Percentiles rank a stretch among this genome's conserved stretches.
Conservation (phyloP, 2,329 filamentous ascomycete species). For the Sarocladium brachiariae region DNA sequence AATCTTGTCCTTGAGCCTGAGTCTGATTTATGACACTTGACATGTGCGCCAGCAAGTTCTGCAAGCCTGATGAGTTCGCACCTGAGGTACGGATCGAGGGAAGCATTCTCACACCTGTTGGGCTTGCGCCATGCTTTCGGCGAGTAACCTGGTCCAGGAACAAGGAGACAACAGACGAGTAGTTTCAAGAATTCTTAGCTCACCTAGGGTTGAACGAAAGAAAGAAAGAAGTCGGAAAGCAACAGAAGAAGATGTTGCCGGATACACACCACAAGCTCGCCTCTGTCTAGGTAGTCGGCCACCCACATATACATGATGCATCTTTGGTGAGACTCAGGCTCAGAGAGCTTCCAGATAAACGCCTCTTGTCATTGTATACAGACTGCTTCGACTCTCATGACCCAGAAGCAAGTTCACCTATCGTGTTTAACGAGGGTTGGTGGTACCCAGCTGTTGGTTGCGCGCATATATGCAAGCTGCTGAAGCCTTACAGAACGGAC, state of each 20-base stretch:
- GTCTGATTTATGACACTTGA: neutral
- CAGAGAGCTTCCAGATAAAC: too few relatives aligned
- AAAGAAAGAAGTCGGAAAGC: neutral
- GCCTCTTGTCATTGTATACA: too few relatives aligned
- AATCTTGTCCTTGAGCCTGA: neutral
- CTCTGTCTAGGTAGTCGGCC: neutral
- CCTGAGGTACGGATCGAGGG: neutral
- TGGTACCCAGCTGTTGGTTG: neutral
- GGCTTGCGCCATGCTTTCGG: neutral
- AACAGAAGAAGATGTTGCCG: neutral
- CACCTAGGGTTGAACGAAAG: too few relatives aligned
- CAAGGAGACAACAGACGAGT: too few relatives aligned
- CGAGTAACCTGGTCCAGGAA: too few relatives aligned
- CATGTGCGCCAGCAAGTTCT: neutral
- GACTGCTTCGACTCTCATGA: neutral
- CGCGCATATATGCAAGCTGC: neutral
- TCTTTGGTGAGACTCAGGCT: neutral
- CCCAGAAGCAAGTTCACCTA: neutral
- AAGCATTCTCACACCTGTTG: neutral
- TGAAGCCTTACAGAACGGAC: too few relatives aligned
- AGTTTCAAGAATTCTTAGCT: too few relatives aligned
- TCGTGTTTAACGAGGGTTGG: conserved; percentile 1
- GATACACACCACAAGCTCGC: neutral
- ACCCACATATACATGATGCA: neutral
- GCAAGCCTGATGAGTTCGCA: neutral